phyloP scores from a whole-genome alignment of 176 grass and related monocot species.

The Eleusine coracana region DNA sequence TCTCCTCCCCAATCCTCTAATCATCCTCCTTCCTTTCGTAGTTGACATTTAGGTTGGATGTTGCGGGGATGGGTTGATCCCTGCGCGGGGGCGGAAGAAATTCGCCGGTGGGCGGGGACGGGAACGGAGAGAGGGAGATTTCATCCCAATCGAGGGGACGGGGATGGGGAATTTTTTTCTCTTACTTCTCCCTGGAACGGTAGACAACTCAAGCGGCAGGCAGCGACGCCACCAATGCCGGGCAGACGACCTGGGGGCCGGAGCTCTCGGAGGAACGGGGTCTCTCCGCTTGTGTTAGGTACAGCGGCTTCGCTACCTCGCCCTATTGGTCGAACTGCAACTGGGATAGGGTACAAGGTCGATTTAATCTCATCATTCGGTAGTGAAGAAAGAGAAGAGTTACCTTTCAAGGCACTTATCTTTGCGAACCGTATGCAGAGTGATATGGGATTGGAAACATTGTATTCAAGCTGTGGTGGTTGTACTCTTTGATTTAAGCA shows the following conservation, averaged over 20 bases:
- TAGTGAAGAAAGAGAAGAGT: not conserved
- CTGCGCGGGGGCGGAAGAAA: not conserved
- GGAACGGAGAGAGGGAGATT: not conserved
- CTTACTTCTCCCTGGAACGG: not conserved
- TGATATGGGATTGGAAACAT: not conserved
- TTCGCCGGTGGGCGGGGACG: not conserved
- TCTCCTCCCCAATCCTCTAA: not conserved
- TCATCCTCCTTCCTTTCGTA: not conserved
- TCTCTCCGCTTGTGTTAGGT: not conserved
- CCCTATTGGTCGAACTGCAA: not conserved
- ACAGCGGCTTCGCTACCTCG: not conserved
- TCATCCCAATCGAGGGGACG: not conserved
- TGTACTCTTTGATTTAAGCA: not conserved
- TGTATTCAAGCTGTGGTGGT: not conserved
- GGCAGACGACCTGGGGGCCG: not conserved
- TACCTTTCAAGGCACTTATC: not conserved
- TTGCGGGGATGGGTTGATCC: not conserved
- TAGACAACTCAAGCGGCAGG: not conserved
- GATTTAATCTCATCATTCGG: not conserved
- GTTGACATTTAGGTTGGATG: not conserved
- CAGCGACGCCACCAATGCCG: not conserved
- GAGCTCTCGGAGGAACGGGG: not conserved
- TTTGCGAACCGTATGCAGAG: not conserved
- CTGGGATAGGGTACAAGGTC: not conserved
- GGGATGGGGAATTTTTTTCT: not conserved